A percentile compares a stretch with the other conserved stretches of the same genome.
Evolutionary conservation across 1,284 basidiomycete species (phyloP).

Genomic region (Leccinum insolens): DNA sequence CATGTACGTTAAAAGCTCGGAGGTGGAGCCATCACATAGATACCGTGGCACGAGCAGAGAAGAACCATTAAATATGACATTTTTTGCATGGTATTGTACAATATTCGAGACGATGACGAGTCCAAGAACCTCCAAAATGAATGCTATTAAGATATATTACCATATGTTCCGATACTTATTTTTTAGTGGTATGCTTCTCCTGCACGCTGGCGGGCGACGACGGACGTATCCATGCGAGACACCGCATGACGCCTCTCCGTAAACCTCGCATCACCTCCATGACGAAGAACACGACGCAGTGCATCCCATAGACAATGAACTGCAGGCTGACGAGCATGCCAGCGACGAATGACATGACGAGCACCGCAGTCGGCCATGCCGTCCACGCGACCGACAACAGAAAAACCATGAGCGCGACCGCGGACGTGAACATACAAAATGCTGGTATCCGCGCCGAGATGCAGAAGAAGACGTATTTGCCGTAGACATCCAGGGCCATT

Average conservation of each 20-base stretch:
- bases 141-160: neutral
- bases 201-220: constrained; percentile 5
- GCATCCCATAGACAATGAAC: constrained; percentile 62
- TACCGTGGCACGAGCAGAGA: neutral
- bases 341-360: constrained; percentile 56
- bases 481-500: constrained; percentile 58
- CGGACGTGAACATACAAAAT: constrained; percentile 56
- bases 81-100: constrained; percentile 13
- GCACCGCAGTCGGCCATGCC: constrained; percentile 61
- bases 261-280: constrained; percentile 8
- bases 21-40: neutral
- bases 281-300: constrained; percentile 31
- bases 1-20: neutral
- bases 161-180: constrained; percentile 5
- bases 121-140: constrained; percentile 2
- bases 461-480: constrained; percentile 65
- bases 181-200: constrained; percentile 15
- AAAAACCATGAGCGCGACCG: constrained; percentile 58
- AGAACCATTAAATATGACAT: neutral
- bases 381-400: constrained; percentile 60
- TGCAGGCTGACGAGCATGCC: constrained; percentile 62
- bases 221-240: constrained; percentile 16
- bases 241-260: constrained; percentile 19
- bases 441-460: constrained; percentile 64
- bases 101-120: neutral